Base-by-base conservation (phyloP, 768 basidiomycete species). In the Hydnomerulius pinastri region DNA sequence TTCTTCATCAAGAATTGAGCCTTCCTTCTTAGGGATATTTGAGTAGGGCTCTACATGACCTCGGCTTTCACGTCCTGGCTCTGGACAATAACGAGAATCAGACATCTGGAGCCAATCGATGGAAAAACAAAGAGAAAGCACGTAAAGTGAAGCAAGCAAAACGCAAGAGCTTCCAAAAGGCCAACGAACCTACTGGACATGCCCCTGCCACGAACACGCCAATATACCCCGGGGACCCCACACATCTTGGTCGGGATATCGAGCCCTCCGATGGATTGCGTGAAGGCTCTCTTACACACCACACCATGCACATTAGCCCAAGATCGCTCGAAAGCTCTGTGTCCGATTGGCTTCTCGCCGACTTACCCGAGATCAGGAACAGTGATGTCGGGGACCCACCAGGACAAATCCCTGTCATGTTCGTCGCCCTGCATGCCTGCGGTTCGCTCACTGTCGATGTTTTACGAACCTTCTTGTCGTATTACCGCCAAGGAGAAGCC, bases 371-470 rank as follows among this genome's bases (percentile, higher is more conserved):
- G 35, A 35, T 27, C 11, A 42, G 50, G 20, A 46, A 6, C 15
- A 6, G 4, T 15, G 41, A 28, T 0, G 27, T 17, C 20, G 29
- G 28, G 37, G 35, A 43, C 17, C 23, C 50, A 21, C 17, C 21
- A 21, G 44, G 48, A 15, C 53, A 65, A 4, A 43, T 63, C 20
- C 82, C 83, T 1, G 76, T 87, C 8, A 66, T 86, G 23, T 69
- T 90, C 36, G 78, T 88, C 25, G 88, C 82, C 15, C 73, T 90
- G 29, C 88, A 90, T 55, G 86, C 86, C 1, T 90, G 88, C 55
- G 88, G 88, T 4, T 83, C 86, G 1, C 77, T 90, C 32, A 86
- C 86, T 1, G 76, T 82, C 24, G 82, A 85, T 56, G 74, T 87
- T 21, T 59, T 88, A 38, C 82, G 86, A 27, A 75, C 80, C 38